Evolutionary conservation across 805 yeast species (phyloP), one percentile per base, ranked within the genome.

Genomic region (Candida mattraensis): DNA sequence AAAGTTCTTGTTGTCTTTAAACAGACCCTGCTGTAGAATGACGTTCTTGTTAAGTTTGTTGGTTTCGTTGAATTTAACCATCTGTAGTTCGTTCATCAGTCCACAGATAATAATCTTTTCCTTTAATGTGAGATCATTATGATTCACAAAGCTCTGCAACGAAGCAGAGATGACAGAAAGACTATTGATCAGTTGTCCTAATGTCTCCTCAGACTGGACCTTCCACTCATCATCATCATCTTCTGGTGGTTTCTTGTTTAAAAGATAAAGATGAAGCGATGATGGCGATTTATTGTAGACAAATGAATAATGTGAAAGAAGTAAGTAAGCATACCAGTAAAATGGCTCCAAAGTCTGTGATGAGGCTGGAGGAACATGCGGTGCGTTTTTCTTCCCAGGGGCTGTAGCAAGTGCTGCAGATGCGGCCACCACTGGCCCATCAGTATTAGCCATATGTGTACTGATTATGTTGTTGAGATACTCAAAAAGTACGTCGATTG

Each of bases 261-360:
- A 37, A 21, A 65, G 53, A 12, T 51, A 45, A 7, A 42, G 22
- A 44, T 67, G 67, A 10, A 56, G 44, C 12, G 63, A 56, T 2
- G 76, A 69, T 2, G 76, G 71, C 1, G 62, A 53, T 37, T 66
- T 63, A 45, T 65, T 61, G 45, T 56, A 64, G 14, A 57, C 49
- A 30, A 64, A 57, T 12, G 69, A 58, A 43, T 67, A 70, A 20
- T 63, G 63, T 1, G 80, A 69, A 9, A 75, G 57, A 9, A 75
- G 46, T 5, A 64, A 52, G 44, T 72, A 76, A 12, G 76, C 67
- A 41, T 66, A 62, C 80, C 80, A 76, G 36, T 61, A 61, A 35
- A 61, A 54, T 24, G 51, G 42, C 16, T 53, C 54, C 25, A 53
- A 44, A 26, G 49, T 38, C 6, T 22, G 33, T 14, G 17, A 39